A percentile compares a stretch with the other conserved stretches of the same genome.
Evolutionary conservation across 805 yeast species (phyloP).

Genomic region (Candida michaelii): DNA sequence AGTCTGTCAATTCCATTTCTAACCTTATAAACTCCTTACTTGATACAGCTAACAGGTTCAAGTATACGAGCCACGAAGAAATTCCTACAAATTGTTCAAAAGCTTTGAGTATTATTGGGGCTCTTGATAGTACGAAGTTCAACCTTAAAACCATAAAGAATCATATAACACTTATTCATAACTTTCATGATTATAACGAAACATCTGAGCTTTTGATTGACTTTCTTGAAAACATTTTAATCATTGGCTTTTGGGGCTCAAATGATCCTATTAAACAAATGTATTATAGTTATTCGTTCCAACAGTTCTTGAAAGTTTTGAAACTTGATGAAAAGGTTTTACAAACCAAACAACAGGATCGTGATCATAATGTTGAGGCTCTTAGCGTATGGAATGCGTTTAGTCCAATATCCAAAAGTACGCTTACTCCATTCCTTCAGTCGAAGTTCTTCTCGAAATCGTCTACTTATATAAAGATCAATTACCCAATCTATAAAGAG

Average conservation of each 20-base stretch:
- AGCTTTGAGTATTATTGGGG: slow-evolving; percentile 76
- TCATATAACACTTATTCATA: slow-evolving; percentile 53
- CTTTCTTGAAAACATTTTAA: slow-evolving; percentile 67
- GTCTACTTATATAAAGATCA: slow-evolving; percentile 44
- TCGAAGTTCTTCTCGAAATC: slow-evolving; percentile 61
- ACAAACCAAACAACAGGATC: too few species aligned
- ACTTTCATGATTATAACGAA: slow-evolving; percentile 63
- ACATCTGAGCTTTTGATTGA: slow-evolving; percentile 61
- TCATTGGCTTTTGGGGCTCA: slow-evolving; percentile 86
- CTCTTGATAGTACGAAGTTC: slow-evolving; percentile 64
- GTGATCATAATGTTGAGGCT: slow-evolving; percentile 16
- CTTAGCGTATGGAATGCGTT: slow-evolving; percentile 59
- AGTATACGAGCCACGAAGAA: slow-evolving; percentile 40
- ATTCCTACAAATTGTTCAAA: slow-evolving; percentile 63
- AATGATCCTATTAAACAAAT: slow-evolving; percentile 83
- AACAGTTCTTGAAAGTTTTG: slow-evolving; percentile 71
- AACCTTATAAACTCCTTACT: slow-evolving; percentile 52
- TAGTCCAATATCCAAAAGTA: slow-evolving; percentile 65
- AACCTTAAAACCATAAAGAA: slow-evolving; percentile 41
- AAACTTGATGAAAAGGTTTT: slow-evolving; percentile 33
- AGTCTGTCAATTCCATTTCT: slow-evolving; percentile 30
- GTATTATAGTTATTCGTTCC: slow-evolving; percentile 85
- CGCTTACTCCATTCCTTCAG: slow-evolving; percentile 69
- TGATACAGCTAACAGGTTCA: slow-evolving; percentile 57
- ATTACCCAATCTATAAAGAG: slow-evolving; percentile 64